These are phyloP conservation scores for Nannochloropsis gaditana DNA, from an alignment of 108 stramenopile species.

Conservation along the genomic window DNA sequence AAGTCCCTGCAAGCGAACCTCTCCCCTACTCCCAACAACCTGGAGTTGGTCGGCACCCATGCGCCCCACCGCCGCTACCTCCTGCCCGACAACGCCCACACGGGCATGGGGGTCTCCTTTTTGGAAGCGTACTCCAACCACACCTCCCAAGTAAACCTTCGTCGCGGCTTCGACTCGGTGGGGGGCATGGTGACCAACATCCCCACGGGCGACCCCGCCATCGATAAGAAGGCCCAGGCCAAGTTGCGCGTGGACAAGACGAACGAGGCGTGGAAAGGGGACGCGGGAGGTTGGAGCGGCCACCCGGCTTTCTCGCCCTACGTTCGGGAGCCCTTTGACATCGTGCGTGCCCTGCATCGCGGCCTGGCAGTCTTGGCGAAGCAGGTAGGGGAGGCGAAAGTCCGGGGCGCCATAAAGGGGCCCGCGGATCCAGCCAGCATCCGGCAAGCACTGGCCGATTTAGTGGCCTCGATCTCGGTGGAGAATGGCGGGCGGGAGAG, in stretches of 20 bases:
- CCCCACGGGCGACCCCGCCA: neutral
- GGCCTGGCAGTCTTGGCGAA: neutral
- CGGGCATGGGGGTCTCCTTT: neutral
- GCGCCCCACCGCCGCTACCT: constrained; percentile 7
- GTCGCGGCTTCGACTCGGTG: neutral
- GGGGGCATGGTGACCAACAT: constrained; percentile 17
- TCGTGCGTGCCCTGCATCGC: neutral
- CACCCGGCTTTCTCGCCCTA: constrained; percentile 11
- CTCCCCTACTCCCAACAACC: constrained; percentile 1
- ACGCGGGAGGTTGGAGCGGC: constrained; percentile 4
- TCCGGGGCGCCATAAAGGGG: neutral
- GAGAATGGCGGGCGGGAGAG: neutral
- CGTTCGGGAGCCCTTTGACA: neutral
- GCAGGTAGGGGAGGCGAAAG: neutral
- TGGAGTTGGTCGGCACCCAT: neutral
- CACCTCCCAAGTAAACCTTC: neutral
- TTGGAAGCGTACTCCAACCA: constrained; percentile 4
- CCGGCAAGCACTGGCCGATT: neutral
- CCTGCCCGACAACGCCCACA: neutral
- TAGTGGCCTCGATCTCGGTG: neutral
- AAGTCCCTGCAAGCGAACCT: neutral
- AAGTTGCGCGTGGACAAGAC: constrained; percentile 6
- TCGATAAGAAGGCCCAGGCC: neutral
- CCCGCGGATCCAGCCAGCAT: neutral
- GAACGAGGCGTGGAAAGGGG: constrained; percentile 1